Base-by-base conservation (phyloP, 2,329 filamentous ascomycete genomes). In the Fusarium continuum region DNA sequence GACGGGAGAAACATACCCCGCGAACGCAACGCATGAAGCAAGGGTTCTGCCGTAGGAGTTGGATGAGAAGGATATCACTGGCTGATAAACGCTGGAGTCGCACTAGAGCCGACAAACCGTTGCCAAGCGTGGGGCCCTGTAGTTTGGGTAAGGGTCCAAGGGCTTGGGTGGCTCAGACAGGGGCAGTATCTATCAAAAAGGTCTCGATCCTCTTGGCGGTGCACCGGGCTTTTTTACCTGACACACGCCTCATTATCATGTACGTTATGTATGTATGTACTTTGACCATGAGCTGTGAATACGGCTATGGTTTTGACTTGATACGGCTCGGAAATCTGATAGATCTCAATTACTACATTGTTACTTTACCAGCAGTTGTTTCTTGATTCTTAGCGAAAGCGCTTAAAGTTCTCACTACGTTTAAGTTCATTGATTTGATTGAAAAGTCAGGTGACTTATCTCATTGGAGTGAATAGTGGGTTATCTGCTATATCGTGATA, bases 201-300 rank as follows among this genome's bases (percentile, higher is more conserved):
- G 36, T 51, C 55, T 58, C 20, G 55, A 58, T n/a, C 23, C 52
- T 13, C 55, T 58, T 58, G 55, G 55, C 55, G 31, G 43, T 58
- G 43, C 53, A 40, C 4, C 25, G 28, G 40, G 50, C 55, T 14
- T 28, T 29, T 29, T 13, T 29, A 6, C 14, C 28, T 14, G 28
- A 29, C 28, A 29, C 13, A 14, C 28, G 11, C 13, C n/a, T n/a
- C n/a, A n/a, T n/a, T n/a, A n/a, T n/a, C n/a, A n/a, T n/a, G n/a
- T n/a, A n/a, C n/a, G n/a, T n/a, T n/a, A n/a, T n/a, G n/a, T n/a
- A n/a, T n/a, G n/a, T n/a, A n/a, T n/a, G n/a, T n/a, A n/a, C n/a
- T n/a, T n/a, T n/a, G n/a, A n/a, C n/a, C n/a, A n/a, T n/a, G n/a
- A n/a, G n/a, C n/a, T n/a, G n/a, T n/a, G n/a, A n/a, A n/a, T n/a